A percentile compares a stretch with the other conserved stretches of the same genome.
phyloP scores from a whole-genome alignment of 495 filamentous ascomycete species.

The Tuber umbilicatum region DNA sequence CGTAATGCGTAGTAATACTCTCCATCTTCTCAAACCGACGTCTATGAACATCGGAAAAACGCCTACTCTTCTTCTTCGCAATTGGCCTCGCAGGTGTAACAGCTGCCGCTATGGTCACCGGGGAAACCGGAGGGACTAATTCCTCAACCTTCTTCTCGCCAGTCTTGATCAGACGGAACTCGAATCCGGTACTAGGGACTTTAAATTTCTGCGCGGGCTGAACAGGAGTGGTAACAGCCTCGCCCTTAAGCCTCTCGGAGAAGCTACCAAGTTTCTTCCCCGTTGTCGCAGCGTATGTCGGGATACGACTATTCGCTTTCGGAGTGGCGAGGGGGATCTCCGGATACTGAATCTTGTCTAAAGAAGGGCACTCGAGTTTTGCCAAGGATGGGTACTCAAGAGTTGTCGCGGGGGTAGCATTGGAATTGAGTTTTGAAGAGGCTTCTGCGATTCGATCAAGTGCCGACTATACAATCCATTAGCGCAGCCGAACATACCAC shows the following conservation, averaged over 20 bases:
- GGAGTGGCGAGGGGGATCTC: constrained; percentile 12
- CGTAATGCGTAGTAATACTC: constrained; percentile 39
- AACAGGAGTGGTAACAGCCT: constrained; percentile 6
- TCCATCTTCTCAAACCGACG: constrained; percentile 39
- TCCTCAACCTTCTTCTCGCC: neutral
- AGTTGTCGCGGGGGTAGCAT: constrained; percentile 20
- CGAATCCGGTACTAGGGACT: neutral
- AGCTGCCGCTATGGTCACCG: neutral
- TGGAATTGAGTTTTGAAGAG: constrained; percentile 27
- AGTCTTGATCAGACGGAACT: neutral
- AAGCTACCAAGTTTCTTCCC: constrained; percentile 6
- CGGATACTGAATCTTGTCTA: constrained; percentile 18
- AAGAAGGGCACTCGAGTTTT: constrained; percentile 24
- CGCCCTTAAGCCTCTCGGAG: constrained; percentile 1
- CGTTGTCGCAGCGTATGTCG: constrained; percentile 3
- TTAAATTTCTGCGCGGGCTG: neutral
- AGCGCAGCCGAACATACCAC: neutral
- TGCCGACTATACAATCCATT: constrained; percentile 11
- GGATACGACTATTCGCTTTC: constrained; percentile 20
- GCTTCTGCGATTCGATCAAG: constrained; percentile 22
- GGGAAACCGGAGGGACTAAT: constrained; percentile 1
- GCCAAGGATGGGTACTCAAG: constrained; percentile 17
- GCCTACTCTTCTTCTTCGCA: constrained; percentile 18
- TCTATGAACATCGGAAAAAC: constrained; percentile 33
- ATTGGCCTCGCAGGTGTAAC: constrained; percentile 10